Evolutionary conservation across 2,329 filamentous ascomycete species (phyloP).

Genomic region (Fusarium sterilihyphosum): DNA sequence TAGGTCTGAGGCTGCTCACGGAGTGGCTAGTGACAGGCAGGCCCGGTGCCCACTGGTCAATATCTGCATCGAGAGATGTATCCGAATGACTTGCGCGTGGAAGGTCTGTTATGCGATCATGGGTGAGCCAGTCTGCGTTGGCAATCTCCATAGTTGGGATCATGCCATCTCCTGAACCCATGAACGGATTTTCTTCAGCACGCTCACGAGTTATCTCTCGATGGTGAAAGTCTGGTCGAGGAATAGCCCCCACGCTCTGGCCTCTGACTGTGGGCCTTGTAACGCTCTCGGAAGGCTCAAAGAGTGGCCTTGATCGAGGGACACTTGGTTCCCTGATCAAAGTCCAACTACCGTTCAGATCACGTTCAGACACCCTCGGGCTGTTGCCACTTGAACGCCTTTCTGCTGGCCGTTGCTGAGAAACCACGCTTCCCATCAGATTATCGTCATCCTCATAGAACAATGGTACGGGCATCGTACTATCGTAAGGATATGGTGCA

Average conservation of each 20-base stretch:
- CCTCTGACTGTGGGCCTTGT: background rate
- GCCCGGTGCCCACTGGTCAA: slow-evolving; percentile 24
- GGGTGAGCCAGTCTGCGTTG: slow-evolving; percentile 22
- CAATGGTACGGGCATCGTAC: slow-evolving; percentile 25
- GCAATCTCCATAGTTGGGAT: slow-evolving; percentile 20
- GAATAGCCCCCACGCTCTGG: background rate
- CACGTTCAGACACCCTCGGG: slow-evolving; percentile 1
- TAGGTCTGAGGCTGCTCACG: slow-evolving; percentile 18
- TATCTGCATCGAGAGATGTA: slow-evolving; percentile 21
- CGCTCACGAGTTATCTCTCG: slow-evolving; percentile 4
- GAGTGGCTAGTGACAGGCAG: slow-evolving; percentile 29
- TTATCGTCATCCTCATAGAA: slow-evolving; percentile 11
- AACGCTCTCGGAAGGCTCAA: background rate
- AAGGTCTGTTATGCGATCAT: background rate
- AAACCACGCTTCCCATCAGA: background rate
- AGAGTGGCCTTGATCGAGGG: background rate
- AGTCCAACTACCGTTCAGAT: background rate
- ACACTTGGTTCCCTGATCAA: background rate
- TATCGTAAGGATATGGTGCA: slow-evolving; percentile 33
- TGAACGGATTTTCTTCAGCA: slow-evolving; percentile 28
- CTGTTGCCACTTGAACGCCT: background rate
- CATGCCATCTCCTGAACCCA: slow-evolving; percentile 10
- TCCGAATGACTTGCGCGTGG: slow-evolving; percentile 20
- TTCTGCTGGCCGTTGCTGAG: background rate
- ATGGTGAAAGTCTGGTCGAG: background rate